These are phyloP conservation scores for Asterophora parasitica DNA, from an alignment of 768 basidiomycete species.

Conservation along the genomic window DNA sequence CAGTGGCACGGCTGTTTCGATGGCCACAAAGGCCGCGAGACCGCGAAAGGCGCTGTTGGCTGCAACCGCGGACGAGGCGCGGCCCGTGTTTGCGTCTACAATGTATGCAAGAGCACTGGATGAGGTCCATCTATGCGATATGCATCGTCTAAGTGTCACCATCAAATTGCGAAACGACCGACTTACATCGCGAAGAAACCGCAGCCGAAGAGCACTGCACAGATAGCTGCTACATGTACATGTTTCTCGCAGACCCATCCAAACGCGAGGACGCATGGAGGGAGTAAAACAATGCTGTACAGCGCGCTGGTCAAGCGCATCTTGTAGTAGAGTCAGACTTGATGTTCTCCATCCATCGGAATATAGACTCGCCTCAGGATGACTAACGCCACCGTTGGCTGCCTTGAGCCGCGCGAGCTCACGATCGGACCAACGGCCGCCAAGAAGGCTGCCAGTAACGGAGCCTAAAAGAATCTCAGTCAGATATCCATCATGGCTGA, in stretches of 20 bases:
- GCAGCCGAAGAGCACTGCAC: conserved; percentile 66
- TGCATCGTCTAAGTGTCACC: neutral
- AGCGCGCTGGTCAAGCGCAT: conserved; percentile 69
- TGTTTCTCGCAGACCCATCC: conserved; percentile 71
- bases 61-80: conserved; percentile 72
- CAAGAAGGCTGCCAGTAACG: conserved; percentile 37
- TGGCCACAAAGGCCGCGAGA: conserved; percentile 59
- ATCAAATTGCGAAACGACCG: neutral
- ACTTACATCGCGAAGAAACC: conserved; percentile 75
- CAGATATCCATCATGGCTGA: neutral
- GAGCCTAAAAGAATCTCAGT: conserved; percentile 24
- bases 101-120: conserved; percentile 75
- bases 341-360: neutral
- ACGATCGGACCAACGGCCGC: conserved; percentile 42
- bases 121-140: conserved; percentile 44
- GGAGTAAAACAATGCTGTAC: conserved; percentile 52
- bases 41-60: conserved; percentile 77
- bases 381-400: conserved; percentile 35
- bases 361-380: conserved; percentile 55
- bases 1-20: conserved; percentile 70
- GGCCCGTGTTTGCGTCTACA: conserved; percentile 81
- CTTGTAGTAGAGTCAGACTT: conserved; percentile 27
- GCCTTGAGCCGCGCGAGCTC: conserved; percentile 33
- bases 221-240: conserved; percentile 60
- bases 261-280: conserved; percentile 60